Percentiles rank a stretch among this genome's conserved stretches.
These are phyloP conservation scores for Curvularia lunata DNA, from an alignment of 2,329 filamentous ascomycete genomes.

Conservation along the genomic window DNA sequence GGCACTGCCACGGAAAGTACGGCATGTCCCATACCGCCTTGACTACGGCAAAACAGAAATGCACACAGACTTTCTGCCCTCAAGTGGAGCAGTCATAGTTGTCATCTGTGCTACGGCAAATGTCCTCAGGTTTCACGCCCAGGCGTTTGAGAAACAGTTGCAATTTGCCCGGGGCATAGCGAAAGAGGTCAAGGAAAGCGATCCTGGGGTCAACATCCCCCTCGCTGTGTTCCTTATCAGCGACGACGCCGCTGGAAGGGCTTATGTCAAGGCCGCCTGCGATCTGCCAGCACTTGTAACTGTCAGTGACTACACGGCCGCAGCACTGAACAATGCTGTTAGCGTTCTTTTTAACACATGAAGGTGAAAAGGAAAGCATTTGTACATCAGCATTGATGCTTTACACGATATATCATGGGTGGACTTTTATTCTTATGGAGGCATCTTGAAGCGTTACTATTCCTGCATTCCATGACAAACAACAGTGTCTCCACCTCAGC, in stretches of 20 bases:
- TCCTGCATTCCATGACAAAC: background rate
- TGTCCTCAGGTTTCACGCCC: conserved; percentile 28
- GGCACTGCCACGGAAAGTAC: conserved; percentile 66
- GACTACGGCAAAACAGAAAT: conserved; percentile 67
- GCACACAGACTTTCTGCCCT: conserved; percentile 67
- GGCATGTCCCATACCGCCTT: conserved; percentile 74
- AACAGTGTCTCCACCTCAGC: background rate
- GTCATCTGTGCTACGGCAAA: conserved; percentile 53
- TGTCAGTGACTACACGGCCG: conserved; percentile 38
- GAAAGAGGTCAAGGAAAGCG: conserved; percentile 23
- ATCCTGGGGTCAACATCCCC: conserved; percentile 28
- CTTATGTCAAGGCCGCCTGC: conserved; percentile 29
- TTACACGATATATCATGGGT: background rate
- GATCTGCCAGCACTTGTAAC: conserved; percentile 40
- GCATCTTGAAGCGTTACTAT: background rate
- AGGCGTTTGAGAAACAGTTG: conserved; percentile 41
- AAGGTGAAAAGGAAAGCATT: background rate
- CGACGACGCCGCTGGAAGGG: conserved; percentile 19
- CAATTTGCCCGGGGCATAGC: conserved; percentile 37
- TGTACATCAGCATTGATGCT: background rate
- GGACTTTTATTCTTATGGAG: background rate
- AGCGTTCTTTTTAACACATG: conserved; percentile 34
- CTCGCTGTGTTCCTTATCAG: conserved; percentile 37
- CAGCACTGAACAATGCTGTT: conserved; percentile 35
- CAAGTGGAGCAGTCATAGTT: conserved; percentile 66